These are phyloP conservation scores for Zostera marina DNA, from an alignment of 116 monocot species.

Conservation along the genomic window DNA sequence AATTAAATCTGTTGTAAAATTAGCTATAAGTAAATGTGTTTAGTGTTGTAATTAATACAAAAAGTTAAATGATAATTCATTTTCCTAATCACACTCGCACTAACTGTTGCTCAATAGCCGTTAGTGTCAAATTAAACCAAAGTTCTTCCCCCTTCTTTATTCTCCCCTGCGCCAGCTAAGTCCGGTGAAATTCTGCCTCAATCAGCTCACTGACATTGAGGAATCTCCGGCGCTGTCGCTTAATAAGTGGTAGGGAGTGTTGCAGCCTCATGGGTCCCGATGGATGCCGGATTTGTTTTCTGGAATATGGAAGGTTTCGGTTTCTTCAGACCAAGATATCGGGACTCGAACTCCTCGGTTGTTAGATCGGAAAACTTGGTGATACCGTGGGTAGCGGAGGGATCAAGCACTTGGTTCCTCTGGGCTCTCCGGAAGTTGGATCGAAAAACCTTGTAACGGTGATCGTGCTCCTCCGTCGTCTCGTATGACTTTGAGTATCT, in stretches of 20 bases:
- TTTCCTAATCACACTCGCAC: too few relatives aligned
- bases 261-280: constrained; percentile 14
- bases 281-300: background rate
- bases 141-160: too few relatives aligned
- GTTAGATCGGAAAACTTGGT: constrained; percentile 89
- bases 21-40: too few relatives aligned
- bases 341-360: constrained; percentile 49
- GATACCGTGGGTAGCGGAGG: constrained; percentile 64
- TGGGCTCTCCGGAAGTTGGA: constrained; percentile 47
- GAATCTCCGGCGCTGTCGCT: too few relatives aligned
- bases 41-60: too few relatives aligned
- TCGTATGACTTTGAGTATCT: constrained; percentile 40
- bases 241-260: constrained; percentile 76
- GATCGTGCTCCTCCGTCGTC: constrained; percentile 39
- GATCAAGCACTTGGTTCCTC: constrained; percentile 65
- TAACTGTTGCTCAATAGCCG: too few relatives aligned
- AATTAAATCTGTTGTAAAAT: too few relatives aligned
- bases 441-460: constrained; percentile 56
- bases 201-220: too few relatives aligned
- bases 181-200: too few relatives aligned
- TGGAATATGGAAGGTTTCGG: constrained; percentile 2
- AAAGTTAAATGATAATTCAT: too few relatives aligned
- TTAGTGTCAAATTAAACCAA: too few relatives aligned
- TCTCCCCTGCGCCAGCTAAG: too few relatives aligned
- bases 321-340: constrained; percentile 24